These are phyloP conservation scores for Fusarium paranaense DNA, from an alignment of 2,329 filamentous ascomycete genomes.

Conservation along the genomic window DNA sequence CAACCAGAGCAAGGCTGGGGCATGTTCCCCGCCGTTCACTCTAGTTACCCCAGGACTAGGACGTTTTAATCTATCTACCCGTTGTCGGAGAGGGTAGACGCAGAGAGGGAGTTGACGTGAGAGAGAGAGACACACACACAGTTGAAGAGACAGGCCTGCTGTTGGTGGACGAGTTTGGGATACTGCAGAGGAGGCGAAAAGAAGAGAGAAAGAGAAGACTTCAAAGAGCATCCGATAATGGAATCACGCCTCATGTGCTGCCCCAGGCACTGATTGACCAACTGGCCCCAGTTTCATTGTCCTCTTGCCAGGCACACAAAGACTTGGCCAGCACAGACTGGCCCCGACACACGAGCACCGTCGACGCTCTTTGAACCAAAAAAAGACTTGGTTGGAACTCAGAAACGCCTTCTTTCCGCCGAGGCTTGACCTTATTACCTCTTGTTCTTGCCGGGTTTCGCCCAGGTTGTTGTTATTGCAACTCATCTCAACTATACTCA, in stretches of 20 bases:
- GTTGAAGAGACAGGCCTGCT: constrained; percentile 13
- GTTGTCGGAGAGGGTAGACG: constrained; percentile 18
- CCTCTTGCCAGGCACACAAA: constrained; percentile 32
- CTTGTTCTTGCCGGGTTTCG: constrained; percentile 10
- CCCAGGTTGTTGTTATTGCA: neutral
- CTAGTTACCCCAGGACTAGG: constrained; percentile 9
- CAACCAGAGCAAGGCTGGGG: constrained; percentile 41
- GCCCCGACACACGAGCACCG: constrained; percentile 26
- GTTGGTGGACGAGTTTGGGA: constrained; percentile 5
- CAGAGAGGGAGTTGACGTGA: constrained; percentile 19
- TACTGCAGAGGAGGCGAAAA: neutral
- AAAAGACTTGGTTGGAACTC: neutral
- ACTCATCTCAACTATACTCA: neutral
- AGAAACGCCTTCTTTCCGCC: neutral
- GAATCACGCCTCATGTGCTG: constrained; percentile 29
- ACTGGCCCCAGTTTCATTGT: constrained; percentile 41
- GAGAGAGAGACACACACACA: neutral
- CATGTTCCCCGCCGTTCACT: constrained; percentile 35
- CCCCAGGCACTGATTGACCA: constrained; percentile 27
- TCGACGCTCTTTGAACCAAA: constrained; percentile 28
- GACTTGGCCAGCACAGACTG: constrained; percentile 35
- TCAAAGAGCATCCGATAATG: constrained; percentile 40
- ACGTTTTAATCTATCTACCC: constrained; percentile 24
- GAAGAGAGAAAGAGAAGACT: constrained; percentile 17
- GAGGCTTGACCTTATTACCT: constrained; percentile 12